Evolutionary conservation across 805 yeast genomes (phyloP).

Genomic region (Metschnikowia santaceciliae): DNA sequence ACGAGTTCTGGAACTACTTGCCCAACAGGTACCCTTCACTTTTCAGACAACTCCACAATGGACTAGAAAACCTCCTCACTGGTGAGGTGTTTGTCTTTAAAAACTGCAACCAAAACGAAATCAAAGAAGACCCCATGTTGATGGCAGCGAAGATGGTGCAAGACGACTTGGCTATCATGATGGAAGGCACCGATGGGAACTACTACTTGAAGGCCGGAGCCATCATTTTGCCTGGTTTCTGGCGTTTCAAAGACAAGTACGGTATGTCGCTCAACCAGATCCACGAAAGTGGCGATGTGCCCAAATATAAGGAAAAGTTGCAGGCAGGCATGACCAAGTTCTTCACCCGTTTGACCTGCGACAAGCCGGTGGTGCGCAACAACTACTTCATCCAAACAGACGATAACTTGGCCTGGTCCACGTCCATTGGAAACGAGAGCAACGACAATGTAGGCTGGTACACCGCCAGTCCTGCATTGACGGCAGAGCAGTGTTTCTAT

Average conservation of each 20-base stretch:
- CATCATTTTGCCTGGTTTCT: conserved; percentile 62
- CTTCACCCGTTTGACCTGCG: conserved; percentile 52
- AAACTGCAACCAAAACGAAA: conserved; percentile 10
- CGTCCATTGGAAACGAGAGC: conserved; percentile 55
- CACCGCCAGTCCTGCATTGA: conserved; percentile 50
- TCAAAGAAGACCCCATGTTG: conserved; percentile 50
- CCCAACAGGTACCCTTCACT: conserved; percentile 57
- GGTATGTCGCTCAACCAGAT: conserved; percentile 52
- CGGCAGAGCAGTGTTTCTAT: conserved; percentile 46
- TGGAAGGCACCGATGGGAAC: conserved; percentile 55
- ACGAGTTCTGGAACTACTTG: conserved; percentile 49
- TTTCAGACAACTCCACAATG: conserved; percentile 43
- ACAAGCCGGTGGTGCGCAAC: conserved; percentile 63
- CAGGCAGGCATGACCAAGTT: conserved; percentile 64
- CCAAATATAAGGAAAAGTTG: conserved; percentile 56
- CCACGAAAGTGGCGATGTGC: conserved; percentile 67
- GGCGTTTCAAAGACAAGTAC: conserved; percentile 62
- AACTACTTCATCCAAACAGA: conserved; percentile 66
- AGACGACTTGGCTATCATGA: conserved; percentile 66
- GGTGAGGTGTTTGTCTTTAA: conserved; percentile 45
- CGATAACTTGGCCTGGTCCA: conserved; percentile 59
- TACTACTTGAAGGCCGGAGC: conserved; percentile 59
- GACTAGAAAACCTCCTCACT: conserved; percentile 49
- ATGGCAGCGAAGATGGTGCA: conserved; percentile 57
- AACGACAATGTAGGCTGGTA: conserved; percentile 57